A percentile compares a stretch with the other conserved stretches of the same genome.
These are phyloP conservation scores for Priceomyces carsonii DNA, from an alignment of 805 yeast genomes.

Conservation along the genomic window DNA sequence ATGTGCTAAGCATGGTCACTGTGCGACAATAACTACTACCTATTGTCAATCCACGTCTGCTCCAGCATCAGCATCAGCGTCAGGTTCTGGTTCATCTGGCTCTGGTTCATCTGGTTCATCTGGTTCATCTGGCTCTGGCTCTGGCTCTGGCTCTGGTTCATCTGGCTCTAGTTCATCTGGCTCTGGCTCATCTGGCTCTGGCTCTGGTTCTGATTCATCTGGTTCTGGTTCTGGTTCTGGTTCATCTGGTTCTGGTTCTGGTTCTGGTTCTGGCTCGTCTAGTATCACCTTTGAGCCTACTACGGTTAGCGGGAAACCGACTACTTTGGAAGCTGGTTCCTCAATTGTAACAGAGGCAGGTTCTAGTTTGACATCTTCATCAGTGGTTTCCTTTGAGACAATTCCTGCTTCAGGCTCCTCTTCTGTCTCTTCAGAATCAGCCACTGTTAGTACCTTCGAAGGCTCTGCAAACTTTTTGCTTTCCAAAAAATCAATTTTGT, in stretches of 20 bases:
- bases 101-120: conserved; percentile 9
- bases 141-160: conserved; percentile 1
- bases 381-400: background rate
- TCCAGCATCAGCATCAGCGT: background rate
- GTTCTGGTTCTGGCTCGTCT: conserved; percentile 3
- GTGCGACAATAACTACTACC: too few species aligned
- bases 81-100: conserved; percentile 3
- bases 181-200: conserved; percentile 2
- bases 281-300: too few species aligned
- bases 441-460: background rate
- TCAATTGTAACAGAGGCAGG: background rate
- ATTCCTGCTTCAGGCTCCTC: conserved; percentile 1
- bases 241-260: conserved; percentile 1
- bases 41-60: too few species aligned
- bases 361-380: background rate
- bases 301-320: too few species aligned
- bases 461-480: conserved; percentile 2
- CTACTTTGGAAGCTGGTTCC: background rate
- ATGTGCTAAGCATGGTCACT: too few species aligned
- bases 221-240: conserved; percentile 2
- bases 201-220: conserved; percentile 4
- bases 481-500: background rate
- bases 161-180: conserved; percentile 8
- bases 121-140: conserved; percentile 8
- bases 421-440: conserved; percentile 2